Percentiles rank a stretch among this genome's conserved stretches.
Evolutionary conservation across 208 protist genomes (phyloP).

Genomic region (Vickermania spadyakhi): DNA sequence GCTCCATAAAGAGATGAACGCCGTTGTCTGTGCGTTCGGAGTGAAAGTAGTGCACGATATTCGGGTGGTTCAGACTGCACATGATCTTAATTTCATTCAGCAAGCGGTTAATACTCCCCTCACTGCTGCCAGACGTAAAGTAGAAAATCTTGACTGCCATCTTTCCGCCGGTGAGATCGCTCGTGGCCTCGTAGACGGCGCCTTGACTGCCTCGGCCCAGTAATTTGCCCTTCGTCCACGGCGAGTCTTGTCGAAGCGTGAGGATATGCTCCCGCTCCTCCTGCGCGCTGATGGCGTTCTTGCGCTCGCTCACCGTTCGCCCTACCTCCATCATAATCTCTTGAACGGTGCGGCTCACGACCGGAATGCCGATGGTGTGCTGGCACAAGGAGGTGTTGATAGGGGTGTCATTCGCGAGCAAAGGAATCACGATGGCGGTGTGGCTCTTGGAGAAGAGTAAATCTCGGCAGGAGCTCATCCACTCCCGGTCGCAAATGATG

Average conservation of each 20-base stretch:
- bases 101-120: slow-evolving; percentile 69
- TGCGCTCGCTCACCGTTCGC: slow-evolving; percentile 65
- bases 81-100: slow-evolving; percentile 89
- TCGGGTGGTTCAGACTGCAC: slow-evolving; percentile 86
- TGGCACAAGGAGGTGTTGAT: slow-evolving; percentile 29
- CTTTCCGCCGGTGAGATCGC: slow-evolving; percentile 86
- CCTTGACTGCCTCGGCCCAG: slow-evolving; percentile 84
- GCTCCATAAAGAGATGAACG: slow-evolving; percentile 89
- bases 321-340: slow-evolving; percentile 72
- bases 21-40: slow-evolving; percentile 82
- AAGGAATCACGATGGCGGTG: slow-evolving; percentile 64
- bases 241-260: slow-evolving; percentile 81
- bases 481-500: slow-evolving; percentile 78
- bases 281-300: slow-evolving; percentile 70
- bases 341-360: slow-evolving; percentile 61
- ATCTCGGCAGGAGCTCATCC: slow-evolving; percentile 63
- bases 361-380: slow-evolving; percentile 61
- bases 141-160: slow-evolving; percentile 93
- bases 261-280: slow-evolving; percentile 83
- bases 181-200: slow-evolving; percentile 84
- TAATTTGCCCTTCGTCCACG: slow-evolving; percentile 84
- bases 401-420: slow-evolving; percentile 30
- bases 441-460: slow-evolving; percentile 48
- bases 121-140: slow-evolving; percentile 43
- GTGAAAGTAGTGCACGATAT: slow-evolving; percentile 91